Percentiles rank a stretch among this genome's conserved stretches.
Evolutionary conservation across 768 basidiomycete genomes (phyloP).

Genomic region (Cystofilobasidium macerans): DNA sequence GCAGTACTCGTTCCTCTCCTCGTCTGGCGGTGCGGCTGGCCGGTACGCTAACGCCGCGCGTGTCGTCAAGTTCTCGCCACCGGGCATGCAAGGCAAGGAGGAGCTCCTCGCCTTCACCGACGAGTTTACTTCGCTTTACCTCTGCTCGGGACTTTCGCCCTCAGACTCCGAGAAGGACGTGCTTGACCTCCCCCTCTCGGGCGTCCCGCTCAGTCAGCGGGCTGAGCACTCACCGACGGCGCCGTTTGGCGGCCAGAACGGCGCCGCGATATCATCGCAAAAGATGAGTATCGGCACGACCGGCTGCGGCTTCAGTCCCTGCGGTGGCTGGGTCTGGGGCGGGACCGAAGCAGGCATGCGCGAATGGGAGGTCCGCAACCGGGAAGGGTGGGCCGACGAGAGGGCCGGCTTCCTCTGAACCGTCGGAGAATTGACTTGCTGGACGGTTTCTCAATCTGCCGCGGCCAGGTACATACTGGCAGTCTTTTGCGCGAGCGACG

Average conservation of each 20-base stretch:
- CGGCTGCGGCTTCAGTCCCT: constrained; percentile 14
- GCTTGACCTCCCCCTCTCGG: background rate
- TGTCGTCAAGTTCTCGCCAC: constrained; percentile 22
- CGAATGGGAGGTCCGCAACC: constrained; percentile 16
- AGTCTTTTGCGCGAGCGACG: no score
- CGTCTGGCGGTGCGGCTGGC: background rate
- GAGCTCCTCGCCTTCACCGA: constrained; percentile 19
- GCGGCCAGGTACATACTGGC: no score
- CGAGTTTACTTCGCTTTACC: constrained; percentile 13
- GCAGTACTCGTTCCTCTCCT: background rate
- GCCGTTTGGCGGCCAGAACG: background rate
- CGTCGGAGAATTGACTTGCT: background rate
- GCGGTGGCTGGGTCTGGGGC: constrained; percentile 15
- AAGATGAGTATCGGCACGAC: constrained; percentile 4
- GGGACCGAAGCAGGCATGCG: constrained; percentile 18
- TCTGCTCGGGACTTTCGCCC: constrained; percentile 4
- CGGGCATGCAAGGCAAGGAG: background rate
- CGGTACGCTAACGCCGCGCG: constrained; percentile 5
- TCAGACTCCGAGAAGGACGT: background rate
- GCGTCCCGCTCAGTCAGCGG: background rate
- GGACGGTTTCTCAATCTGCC: background rate
- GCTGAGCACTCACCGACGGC: background rate
- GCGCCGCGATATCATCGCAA: background rate
- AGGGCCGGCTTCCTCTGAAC: constrained; percentile 6
- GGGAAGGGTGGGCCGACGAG: constrained; percentile 3